Conservation (phyloP, 1,284 basidiomycete genomes). For the Salmacisia buchloeana region DNA sequence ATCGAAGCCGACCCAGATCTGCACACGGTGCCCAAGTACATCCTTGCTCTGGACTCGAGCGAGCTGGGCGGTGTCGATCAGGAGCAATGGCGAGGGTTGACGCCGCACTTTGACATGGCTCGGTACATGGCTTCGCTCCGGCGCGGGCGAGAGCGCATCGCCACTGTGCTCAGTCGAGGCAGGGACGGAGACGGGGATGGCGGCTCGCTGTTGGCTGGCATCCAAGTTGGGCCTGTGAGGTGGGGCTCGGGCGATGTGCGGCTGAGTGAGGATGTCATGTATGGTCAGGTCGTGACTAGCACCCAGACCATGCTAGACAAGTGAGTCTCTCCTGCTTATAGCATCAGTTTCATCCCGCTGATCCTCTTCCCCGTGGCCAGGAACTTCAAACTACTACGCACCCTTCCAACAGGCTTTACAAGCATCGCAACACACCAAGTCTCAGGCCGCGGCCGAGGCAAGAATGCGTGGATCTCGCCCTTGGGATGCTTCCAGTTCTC, state of each 20-base stretch:
- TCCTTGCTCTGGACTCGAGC: constrained; percentile 18
- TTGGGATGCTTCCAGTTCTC: constrained; percentile 83
- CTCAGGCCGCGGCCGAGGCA: constrained; percentile 78
- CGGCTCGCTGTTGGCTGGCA: neutral
- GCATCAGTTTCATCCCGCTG: no score
- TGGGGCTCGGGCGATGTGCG: neutral
- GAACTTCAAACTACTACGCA: constrained; percentile 68
- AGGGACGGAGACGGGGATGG: neutral
- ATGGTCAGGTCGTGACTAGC: constrained; percentile 83
- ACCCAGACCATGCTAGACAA: constrained; percentile 93
- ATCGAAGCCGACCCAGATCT: constrained; percentile 29
- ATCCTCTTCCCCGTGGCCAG: constrained; percentile 57
- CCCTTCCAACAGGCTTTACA: constrained; percentile 68
- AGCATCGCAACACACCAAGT: constrained; percentile 84
- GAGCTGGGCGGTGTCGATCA: neutral
- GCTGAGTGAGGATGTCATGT: constrained; percentile 70
- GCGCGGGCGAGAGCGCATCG: neutral
- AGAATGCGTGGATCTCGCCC: constrained; percentile 89
- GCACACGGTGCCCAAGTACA: constrained; percentile 38
- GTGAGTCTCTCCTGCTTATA: constrained; percentile 61
- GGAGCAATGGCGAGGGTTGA: neutral
- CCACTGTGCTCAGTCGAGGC: neutral
- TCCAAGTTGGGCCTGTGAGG: neutral
- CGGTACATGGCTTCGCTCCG: constrained; percentile 14
- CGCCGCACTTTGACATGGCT: constrained; percentile 25